A percentile compares a stretch with the other conserved stretches of the same genome.
These are phyloP conservation scores for Skeletonema tropicum DNA, from an alignment of 108 stramenopile genomes.

Conservation along the genomic window DNA sequence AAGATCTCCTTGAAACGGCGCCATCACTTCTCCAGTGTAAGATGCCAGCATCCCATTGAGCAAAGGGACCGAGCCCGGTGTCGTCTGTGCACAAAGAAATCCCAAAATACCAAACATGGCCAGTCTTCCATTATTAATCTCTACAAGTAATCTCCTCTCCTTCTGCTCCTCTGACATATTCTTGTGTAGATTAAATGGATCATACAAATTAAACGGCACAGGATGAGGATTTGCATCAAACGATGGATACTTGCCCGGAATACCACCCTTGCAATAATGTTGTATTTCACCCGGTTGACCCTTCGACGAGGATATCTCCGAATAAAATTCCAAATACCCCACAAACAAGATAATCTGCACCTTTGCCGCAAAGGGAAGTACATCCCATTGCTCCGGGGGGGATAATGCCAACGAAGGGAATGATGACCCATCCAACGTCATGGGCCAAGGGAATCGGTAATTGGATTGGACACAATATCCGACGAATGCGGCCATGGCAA, in stretches of 20 bases:
- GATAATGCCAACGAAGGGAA: slow-evolving; percentile 42
- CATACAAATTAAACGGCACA: slow-evolving; percentile 72
- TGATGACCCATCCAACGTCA: slow-evolving; percentile 54
- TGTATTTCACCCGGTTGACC: background rate
- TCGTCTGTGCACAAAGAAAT: slow-evolving; percentile 63
- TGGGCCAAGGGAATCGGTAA: slow-evolving; percentile 40
- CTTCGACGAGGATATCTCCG: slow-evolving; percentile 30
- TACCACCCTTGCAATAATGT: slow-evolving; percentile 62
- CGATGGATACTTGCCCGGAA: slow-evolving; percentile 55
- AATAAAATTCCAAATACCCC: slow-evolving; percentile 69
- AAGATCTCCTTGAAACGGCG: slow-evolving; percentile 47
- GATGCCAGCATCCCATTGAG: slow-evolving; percentile 62
- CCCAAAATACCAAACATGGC: slow-evolving; percentile 79
- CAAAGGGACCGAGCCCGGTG: slow-evolving; percentile 68
- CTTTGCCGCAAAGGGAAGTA: slow-evolving; percentile 48
- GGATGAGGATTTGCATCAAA: slow-evolving; percentile 65
- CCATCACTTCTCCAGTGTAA: slow-evolving; percentile 71
- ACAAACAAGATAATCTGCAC: slow-evolving; percentile 58
- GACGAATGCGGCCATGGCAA: slow-evolving; percentile 80
- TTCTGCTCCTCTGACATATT: slow-evolving; percentile 59
- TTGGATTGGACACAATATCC: slow-evolving; percentile 57
- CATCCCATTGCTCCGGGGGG: slow-evolving; percentile 71
- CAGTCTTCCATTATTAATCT: slow-evolving; percentile 76
- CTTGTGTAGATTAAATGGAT: slow-evolving; percentile 68
- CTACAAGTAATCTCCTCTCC: slow-evolving; percentile 51